Evolutionary conservation across 2,329 filamentous ascomycete species (phyloP), one percentile per base, ranked within the genome.

Genomic region (Calcarisporium arbuscula): DNA sequence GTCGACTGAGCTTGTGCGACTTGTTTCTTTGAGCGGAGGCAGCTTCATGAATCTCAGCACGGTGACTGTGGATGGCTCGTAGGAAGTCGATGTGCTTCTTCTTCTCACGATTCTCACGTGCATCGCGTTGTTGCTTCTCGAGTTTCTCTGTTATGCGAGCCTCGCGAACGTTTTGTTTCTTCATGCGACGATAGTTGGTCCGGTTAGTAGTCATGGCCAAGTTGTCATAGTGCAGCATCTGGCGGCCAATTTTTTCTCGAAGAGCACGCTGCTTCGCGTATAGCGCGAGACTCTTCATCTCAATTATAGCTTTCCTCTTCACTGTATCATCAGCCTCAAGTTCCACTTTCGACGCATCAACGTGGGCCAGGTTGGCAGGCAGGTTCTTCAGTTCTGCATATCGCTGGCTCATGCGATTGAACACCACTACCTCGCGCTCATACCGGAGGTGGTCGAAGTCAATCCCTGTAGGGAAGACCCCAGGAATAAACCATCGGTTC

Each of bases 101-200:
- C 79, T 94, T 95, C 65, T 98, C 92, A 43, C 94, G 85, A 46
- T 85, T 86, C 66, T 96, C 90, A 39, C 92, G 85, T 27, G 89
- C 90, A 59, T 96, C 90, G 38, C 92, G 86, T 58, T 98, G 92
- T 60, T 98, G 89, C 67, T 96, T 96, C 75, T 98, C 92, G 3
- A 98, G 78, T 63, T 95, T 98, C 74, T 98, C 92, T 0, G 92
- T 98, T 46, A 98, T 94, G 38, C 90, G 83, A 37, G 92, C 92
- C 64, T 98, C 92, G 22, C 90, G 82, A 32, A 96, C 74, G 32
- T 84, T 94, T 61, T 95, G 90, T 68, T 95, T 96, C 81, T 98
- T 98, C 69, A 92, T 84, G 32, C 92, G 82, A 22, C 92, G 84
- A 59, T 95, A 95, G 52, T 82, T 77, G 34, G 85, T 82, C 32